Percentiles rank a stretch among this genome's conserved stretches.
These are phyloP conservation scores for Hanseniaspora lachancei DNA, from an alignment of 805 yeast genomes.

Conservation along the genomic window DNA sequence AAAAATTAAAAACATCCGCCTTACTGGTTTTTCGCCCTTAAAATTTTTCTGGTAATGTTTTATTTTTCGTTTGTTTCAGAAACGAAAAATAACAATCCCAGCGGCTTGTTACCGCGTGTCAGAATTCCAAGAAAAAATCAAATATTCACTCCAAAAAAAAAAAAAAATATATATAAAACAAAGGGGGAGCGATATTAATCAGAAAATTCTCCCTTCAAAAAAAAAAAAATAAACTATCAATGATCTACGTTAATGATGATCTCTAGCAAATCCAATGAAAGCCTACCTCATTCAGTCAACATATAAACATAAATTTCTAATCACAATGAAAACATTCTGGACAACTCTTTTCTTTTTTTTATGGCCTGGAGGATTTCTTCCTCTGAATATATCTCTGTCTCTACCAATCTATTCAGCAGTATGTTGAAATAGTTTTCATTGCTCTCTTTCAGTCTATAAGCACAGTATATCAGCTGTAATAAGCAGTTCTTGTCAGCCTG, in stretches of 20 bases:
- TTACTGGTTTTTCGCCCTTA: background rate
- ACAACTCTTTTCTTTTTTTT: constrained; percentile 25
- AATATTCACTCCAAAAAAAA: too few species aligned
- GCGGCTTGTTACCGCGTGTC: background rate
- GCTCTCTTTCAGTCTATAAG: constrained; percentile 56
- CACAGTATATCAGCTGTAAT: constrained; percentile 73
- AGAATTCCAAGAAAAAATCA: too few species aligned
- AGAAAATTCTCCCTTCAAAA: too few species aligned
- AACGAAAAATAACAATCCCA: background rate
- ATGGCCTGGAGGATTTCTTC: constrained; percentile 21
- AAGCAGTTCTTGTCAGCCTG: constrained; percentile 50
- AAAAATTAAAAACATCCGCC: background rate
- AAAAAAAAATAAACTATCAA: too few species aligned
- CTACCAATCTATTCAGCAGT: constrained; percentile 23
- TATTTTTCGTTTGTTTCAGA: background rate
- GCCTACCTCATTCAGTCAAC: too few species aligned
- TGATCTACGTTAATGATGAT: background rate
- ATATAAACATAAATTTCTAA: background rate
- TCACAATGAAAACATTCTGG: constrained; percentile 14
- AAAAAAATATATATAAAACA: too few species aligned
- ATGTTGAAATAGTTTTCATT: constrained; percentile 25
- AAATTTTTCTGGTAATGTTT: too few species aligned
- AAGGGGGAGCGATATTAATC: too few species aligned
- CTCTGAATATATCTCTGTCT: constrained; percentile 19
- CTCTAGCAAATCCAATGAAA: too few species aligned